phyloP scores from a whole-genome alignment of 2,329 filamentous ascomycete species.

The Stachybotrys chlorohalonatus region DNA sequence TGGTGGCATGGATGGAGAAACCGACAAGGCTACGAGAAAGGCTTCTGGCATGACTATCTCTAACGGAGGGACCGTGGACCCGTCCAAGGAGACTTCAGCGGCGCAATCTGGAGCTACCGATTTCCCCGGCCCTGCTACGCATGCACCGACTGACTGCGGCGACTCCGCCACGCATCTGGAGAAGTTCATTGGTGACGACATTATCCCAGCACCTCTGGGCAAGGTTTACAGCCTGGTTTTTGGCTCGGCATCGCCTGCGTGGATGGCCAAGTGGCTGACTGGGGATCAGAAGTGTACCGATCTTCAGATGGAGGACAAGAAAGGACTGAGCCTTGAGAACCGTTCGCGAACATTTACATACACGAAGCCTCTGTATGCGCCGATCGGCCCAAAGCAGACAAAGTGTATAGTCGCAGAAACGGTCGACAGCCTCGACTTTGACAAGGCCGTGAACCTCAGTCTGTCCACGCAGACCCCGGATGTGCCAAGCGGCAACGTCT shows the following conservation, averaged over 20 bases:
- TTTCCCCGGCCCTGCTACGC: constrained; percentile 76
- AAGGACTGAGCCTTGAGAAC: constrained; percentile 66
- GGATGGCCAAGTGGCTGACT: constrained; percentile 79
- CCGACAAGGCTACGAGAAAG: constrained; percentile 62
- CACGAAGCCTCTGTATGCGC: constrained; percentile 77
- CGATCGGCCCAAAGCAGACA: constrained; percentile 87
- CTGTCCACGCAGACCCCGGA: constrained; percentile 85
- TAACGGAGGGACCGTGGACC: constrained; percentile 38
- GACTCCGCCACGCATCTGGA: constrained; percentile 76
- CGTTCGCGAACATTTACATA: constrained; percentile 71
- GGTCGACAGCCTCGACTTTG: constrained; percentile 76
- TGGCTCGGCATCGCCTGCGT: constrained; percentile 66
- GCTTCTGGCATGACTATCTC: constrained; percentile 46
- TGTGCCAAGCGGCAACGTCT: constrained; percentile 88
- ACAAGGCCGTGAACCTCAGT: constrained; percentile 76
- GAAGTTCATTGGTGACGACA: constrained; percentile 74
- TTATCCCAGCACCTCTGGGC: constrained; percentile 78
- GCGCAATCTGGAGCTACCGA: constrained; percentile 42
- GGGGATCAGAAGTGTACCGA: constrained; percentile 85
- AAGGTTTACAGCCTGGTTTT: constrained; percentile 88
- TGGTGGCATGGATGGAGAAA: constrained; percentile 34
- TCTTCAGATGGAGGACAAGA: constrained; percentile 78
- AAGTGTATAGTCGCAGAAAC: constrained; percentile 85
- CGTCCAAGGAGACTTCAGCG: constrained; percentile 37
- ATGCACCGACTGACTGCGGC: constrained; percentile 77